Evolutionary conservation across 176 grass and related monocot species (phyloP).

Genomic region (Avena eriantha): DNA sequence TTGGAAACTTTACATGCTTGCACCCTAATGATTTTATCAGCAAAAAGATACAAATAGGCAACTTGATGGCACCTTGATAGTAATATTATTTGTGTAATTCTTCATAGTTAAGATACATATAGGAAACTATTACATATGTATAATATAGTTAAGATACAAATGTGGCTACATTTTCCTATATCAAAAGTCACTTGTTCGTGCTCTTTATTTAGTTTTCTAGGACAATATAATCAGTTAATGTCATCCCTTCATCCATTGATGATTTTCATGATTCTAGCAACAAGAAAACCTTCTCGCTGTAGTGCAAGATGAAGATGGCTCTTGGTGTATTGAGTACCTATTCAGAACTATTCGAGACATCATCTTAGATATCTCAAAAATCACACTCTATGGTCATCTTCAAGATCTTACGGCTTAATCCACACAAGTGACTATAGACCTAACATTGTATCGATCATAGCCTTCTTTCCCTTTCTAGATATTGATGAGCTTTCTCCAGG

Average conservation of each 20-base stretch:
- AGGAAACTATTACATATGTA: no score
- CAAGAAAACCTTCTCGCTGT: conserved; percentile 43
- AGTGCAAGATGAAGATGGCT: conserved; percentile 65
- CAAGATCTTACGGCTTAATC: conserved; percentile 60
- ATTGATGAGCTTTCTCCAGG: conserved; percentile 68
- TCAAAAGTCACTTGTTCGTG: no score
- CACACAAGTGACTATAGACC: conserved; percentile 57
- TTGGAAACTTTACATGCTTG: no score
- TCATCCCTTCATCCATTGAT: conserved; percentile 44
- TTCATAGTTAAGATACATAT: no score
- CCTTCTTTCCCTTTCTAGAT: conserved; percentile 75
- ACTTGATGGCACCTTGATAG: no score
- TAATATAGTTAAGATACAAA: no score
- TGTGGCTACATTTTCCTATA: no score
- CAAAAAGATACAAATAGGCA: no score
- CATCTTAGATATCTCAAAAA: conserved; percentile 94
- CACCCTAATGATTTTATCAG: no score
- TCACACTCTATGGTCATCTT: conserved; percentile 81
- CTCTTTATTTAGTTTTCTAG: no score
- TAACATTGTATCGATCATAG: conserved; percentile 16
- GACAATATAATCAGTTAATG: conserved; percentile 32
- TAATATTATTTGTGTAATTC: no score
- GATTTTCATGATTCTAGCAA: conserved; percentile 57
- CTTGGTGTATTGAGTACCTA: conserved; percentile 70
- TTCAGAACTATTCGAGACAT: conserved; percentile 85